phyloP scores from a whole-genome alignment of 108 stramenopile species.

The Chaetoceros tenuissimus region DNA sequence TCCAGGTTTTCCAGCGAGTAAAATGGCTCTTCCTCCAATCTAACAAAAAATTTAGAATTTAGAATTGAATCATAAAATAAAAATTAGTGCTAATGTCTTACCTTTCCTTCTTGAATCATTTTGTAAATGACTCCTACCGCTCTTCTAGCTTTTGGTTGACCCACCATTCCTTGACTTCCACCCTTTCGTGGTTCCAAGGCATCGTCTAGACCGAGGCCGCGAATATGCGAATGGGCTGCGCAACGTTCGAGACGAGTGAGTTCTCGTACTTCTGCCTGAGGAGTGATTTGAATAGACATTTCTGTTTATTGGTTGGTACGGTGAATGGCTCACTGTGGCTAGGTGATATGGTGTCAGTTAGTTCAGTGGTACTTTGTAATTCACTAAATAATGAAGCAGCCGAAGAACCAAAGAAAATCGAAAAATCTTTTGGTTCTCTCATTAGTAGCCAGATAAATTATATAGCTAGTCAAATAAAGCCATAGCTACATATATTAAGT shows the following conservation, averaged over 20 bases:
- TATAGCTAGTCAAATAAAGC: too few species aligned
- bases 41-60: constrained; percentile 7
- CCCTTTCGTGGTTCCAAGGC: constrained; percentile 76
- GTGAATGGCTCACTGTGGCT: too few species aligned
- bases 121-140: constrained; percentile 81
- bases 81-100: constrained; percentile 1
- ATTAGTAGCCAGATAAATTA: too few species aligned
- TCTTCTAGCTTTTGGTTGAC: constrained; percentile 46
- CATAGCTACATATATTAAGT: too few species aligned
- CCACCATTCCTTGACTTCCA: constrained; percentile 88
- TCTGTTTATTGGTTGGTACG: too few species aligned
- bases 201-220: constrained; percentile 96
- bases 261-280: constrained; percentile 40
- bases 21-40: constrained; percentile 87
- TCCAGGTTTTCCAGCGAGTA: constrained; percentile 86
- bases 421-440: too few species aligned
- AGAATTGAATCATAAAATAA: not conserved
- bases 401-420: too few species aligned
- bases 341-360: too few species aligned
- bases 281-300: not conserved
- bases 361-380: too few species aligned
- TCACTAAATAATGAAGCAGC: too few species aligned
- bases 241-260: constrained; percentile 96
- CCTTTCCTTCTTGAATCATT: constrained; percentile 70
- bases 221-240: constrained; percentile 98